Percentiles rank a stretch among this genome's conserved stretches.
Evolutionary conservation across 2,329 filamentous ascomycete species (phyloP).

Genomic region (Cladosporium phlei): DNA sequence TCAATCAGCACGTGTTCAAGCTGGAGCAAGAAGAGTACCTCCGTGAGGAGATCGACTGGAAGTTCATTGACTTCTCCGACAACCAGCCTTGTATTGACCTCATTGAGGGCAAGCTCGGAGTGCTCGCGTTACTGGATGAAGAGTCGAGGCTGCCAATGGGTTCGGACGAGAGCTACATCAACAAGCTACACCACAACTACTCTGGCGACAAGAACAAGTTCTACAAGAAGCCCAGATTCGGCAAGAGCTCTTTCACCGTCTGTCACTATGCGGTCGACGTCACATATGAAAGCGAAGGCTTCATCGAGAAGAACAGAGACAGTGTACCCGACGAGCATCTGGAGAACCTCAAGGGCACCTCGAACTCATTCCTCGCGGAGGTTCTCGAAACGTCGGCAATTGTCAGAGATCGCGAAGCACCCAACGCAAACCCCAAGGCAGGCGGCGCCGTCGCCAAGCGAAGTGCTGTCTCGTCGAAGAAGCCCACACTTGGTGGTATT

Average conservation of each 20-base stretch:
- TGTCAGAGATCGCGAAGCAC: conserved; percentile 82
- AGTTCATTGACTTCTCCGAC: conserved; percentile 98
- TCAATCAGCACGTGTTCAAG: conserved; percentile 99
- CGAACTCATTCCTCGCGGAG: conserved; percentile 76
- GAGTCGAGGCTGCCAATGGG: conserved; percentile 96
- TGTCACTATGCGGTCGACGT: conserved; percentile 98
- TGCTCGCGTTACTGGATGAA: conserved; percentile 87
- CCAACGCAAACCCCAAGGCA: conserved; percentile 62
- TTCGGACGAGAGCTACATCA: conserved; percentile 93
- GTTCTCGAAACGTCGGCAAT: conserved; percentile 80
- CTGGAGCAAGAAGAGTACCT: conserved; percentile 98
- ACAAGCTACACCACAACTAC: conserved; percentile 92
- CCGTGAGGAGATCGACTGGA: conserved; percentile 96
- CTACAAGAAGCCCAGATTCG: conserved; percentile 97
- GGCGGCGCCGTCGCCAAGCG: conserved; percentile 69
- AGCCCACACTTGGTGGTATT: conserved; percentile 94
- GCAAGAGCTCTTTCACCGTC: conserved; percentile 94
- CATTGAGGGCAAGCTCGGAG: conserved; percentile 93
- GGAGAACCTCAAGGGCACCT: conserved; percentile 79
- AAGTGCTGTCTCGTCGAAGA: conserved; percentile 87
- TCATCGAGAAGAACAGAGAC: conserved; percentile 99
- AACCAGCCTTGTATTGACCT: conserved; percentile 98
- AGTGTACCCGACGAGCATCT: conserved; percentile 98
- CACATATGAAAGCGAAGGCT: conserved; percentile 97
- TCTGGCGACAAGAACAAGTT: conserved; percentile 86